Evolutionary conservation across 768 basidiomycete species (phyloP).

Genomic region (Agrocybe pediades): DNA sequence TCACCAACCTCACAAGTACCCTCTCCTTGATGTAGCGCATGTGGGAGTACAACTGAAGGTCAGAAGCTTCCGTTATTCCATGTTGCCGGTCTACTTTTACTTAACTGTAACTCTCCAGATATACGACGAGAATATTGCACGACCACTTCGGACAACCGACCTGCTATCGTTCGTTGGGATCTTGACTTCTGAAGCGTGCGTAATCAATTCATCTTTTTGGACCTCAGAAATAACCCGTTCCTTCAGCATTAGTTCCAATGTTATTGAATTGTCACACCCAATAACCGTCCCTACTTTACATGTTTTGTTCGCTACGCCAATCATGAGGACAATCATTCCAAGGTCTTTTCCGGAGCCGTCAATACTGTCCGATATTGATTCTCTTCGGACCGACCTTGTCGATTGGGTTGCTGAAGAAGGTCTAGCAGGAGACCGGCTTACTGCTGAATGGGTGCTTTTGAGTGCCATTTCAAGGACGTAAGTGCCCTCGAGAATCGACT

Average conservation of each 20-base stretch:
- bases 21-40: slow-evolving; percentile 52
- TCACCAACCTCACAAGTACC: slow-evolving; percentile 62
- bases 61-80: slow-evolving; percentile 2
- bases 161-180: slow-evolving; percentile 74
- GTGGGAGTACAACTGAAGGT: slow-evolving; percentile 79
- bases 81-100: not conserved
- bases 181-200: slow-evolving; percentile 65
- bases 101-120: slow-evolving; percentile 39
- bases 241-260: slow-evolving; percentile 36
- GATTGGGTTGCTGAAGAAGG: slow-evolving; percentile 74
- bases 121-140: slow-evolving; percentile 49
- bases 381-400: slow-evolving; percentile 56
- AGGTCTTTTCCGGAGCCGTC: slow-evolving; percentile 35
- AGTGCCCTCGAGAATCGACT: slow-evolving; percentile 26
- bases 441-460: slow-evolving; percentile 78
- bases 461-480: slow-evolving; percentile 64
- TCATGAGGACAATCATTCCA: slow-evolving; percentile 40
- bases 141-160: slow-evolving; percentile 60
- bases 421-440: slow-evolving; percentile 65
- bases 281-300: slow-evolving; percentile 65
- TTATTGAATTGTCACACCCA: slow-evolving; percentile 39
- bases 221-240: not conserved
- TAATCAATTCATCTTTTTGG: slow-evolving; percentile 20
- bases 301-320: slow-evolving; percentile 54
- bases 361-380: slow-evolving; percentile 14